Evolutionary conservation across 805 yeast genomes (phyloP), one percentile per base, ranked within the genome.

Genomic region (Metschnikowia gelsemii): DNA sequence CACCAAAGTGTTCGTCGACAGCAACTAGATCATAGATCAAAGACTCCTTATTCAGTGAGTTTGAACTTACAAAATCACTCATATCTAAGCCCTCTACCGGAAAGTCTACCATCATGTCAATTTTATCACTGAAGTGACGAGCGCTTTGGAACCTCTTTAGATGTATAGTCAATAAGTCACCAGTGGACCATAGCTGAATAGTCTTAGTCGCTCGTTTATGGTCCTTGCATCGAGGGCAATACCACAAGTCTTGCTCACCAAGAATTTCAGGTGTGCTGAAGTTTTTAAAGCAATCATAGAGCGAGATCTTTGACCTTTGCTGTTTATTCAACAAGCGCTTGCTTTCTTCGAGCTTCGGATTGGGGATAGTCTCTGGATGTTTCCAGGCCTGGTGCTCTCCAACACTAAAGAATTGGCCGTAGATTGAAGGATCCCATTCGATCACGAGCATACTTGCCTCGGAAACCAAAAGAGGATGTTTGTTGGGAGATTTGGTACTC

Each of bases 1-100:
- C 96, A 37, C 98, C 99, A 59, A 75, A 89, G 58, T 93, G 99
- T 59, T 91, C 93, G 59, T 90, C 98, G 17, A 93, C 96, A 0
- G 93, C 98, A 54, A 87, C 73, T 47, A 93, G 68, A 58, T 93
- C 98, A 62, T 91, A 91, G 1, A 86, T 58, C n/a, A 57, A 38
- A 67, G 46, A 28, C 28, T 34, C 50, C 6, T 35, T 39, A 5
- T 34, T 71, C 23, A 29, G 34, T 3, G 59, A 55, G 5, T 31
- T 37, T 29, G 62, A 59, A 6, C 66, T 65, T 4, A 87, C 72
- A 51, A 80, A 77, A n/a, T 72, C 67, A 1, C 77, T 59, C 73
- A 91, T 72, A 54, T 91, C 93, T 29, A 93, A 68, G 0, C 85
- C 89, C 43, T 79, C 82, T 23, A 89, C 80, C 1, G 99, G 98